These are phyloP conservation scores for Tuctoria greenei DNA, from an alignment of 176 grass and related monocot genomes.

Conservation along the genomic window DNA sequence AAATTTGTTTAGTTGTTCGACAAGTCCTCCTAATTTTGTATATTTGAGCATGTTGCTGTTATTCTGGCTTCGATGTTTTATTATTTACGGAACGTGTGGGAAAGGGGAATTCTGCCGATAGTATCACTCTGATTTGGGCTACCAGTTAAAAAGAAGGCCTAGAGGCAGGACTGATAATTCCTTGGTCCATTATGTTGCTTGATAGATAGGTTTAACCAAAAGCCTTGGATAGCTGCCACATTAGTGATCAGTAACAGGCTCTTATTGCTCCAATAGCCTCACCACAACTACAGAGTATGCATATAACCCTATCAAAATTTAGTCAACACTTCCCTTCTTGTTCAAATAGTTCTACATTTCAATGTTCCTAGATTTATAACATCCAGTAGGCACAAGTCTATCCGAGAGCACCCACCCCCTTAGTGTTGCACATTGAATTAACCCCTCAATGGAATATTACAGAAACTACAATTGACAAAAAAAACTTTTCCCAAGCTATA, in stretches of 20 bases:
- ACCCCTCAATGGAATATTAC: neutral
- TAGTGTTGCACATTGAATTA: neutral
- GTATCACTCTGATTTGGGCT: neutral
- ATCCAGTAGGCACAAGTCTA: neutral
- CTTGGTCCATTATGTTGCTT: neutral
- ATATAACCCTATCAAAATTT: neutral
- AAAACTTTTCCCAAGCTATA: neutral
- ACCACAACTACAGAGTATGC: neutral
- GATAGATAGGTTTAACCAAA: neutral
- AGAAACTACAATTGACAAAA: neutral
- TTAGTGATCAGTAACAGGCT: neutral
- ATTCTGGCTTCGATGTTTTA: neutral
- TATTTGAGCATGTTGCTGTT: constrained; percentile 2
- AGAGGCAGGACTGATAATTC: neutral
- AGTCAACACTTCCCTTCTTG: neutral
- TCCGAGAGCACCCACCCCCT: neutral
- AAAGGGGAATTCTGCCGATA: neutral
- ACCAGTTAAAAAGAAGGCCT: neutral
- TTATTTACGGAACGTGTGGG: neutral
- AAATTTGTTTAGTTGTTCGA: neutral
- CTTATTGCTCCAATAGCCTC: neutral
- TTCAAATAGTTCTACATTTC: neutral
- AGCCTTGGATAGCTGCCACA: neutral
- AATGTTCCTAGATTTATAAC: neutral
- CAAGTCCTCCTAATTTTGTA: neutral